These are phyloP conservation scores for Trypanosoma rangeli DNA, from an alignment of 208 protist genomes.

Conservation along the genomic window DNA sequence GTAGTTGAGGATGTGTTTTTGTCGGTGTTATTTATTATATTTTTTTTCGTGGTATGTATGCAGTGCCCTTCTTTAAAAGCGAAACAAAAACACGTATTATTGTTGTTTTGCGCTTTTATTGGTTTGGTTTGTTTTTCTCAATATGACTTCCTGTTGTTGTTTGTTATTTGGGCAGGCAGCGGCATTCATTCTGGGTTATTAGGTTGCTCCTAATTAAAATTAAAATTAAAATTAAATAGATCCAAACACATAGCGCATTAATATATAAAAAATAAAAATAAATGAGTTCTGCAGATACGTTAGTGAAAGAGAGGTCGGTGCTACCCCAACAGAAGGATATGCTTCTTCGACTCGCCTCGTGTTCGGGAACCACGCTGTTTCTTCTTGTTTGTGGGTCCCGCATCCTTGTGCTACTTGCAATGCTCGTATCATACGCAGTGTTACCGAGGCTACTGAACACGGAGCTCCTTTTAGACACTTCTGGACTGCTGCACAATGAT, in stretches of 20 bases:
- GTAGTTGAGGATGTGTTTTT: too few relatives aligned
- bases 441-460: slow-evolving; percentile 40
- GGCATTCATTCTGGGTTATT: too few relatives aligned
- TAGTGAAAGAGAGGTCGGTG: background rate
- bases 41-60: too few relatives aligned
- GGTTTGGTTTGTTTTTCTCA: background rate
- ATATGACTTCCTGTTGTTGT: background rate
- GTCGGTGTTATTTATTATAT: too few relatives aligned
- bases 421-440: slow-evolving; percentile 41
- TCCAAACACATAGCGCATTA: background rate
- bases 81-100: background rate
- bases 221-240: slow-evolving; percentile 11
- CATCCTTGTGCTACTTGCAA: slow-evolving; percentile 39
- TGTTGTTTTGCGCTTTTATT: slow-evolving; percentile 13
- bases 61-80: too few relatives aligned
- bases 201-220: too few relatives aligned
- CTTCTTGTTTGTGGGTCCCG: slow-evolving; percentile 38
- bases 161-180: slow-evolving; percentile 1
- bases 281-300: background rate
- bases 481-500: slow-evolving; percentile 52
- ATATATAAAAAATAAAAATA: background rate
- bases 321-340: slow-evolving; percentile 3
- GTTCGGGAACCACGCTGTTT: slow-evolving; percentile 43
- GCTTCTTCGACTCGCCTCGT: slow-evolving; percentile 41
- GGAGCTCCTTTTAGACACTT: slow-evolving; percentile 57